Percentiles rank a stretch among this genome's conserved stretches.
phyloP scores from a whole-genome alignment of 345 rosid species.

The Citrus sinensis region DVS_A1.0 CM039168.1:4119501-4120000 shows the following conservation, averaged over 20 bases:
- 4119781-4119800: slow-evolving; percentile 5
- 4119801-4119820: neutral
- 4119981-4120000: neutral
- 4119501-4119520: slow-evolving; percentile 82
- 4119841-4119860: neutral
- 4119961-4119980: neutral
- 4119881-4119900: neutral
- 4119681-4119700: slow-evolving; percentile 81
- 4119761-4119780: neutral
- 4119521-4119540: slow-evolving; percentile 72
- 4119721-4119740: slow-evolving; percentile 99
- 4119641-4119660: slow-evolving; percentile 55
- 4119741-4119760: slow-evolving; percentile 60
- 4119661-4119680: slow-evolving; percentile 81
- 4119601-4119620: neutral
- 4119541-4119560: slow-evolving; percentile 80
- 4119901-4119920: neutral
- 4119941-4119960: neutral
- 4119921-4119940: neutral
- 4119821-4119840: slow-evolving; percentile 5
- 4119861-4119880: neutral
- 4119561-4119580: slow-evolving; percentile 62
- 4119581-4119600: neutral
- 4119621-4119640: neutral
- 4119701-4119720: slow-evolving; percentile 87